Evolutionary conservation across 306 rosid genomes (phyloP).

Genomic region (Trichosanthes cucumerina): DNA sequence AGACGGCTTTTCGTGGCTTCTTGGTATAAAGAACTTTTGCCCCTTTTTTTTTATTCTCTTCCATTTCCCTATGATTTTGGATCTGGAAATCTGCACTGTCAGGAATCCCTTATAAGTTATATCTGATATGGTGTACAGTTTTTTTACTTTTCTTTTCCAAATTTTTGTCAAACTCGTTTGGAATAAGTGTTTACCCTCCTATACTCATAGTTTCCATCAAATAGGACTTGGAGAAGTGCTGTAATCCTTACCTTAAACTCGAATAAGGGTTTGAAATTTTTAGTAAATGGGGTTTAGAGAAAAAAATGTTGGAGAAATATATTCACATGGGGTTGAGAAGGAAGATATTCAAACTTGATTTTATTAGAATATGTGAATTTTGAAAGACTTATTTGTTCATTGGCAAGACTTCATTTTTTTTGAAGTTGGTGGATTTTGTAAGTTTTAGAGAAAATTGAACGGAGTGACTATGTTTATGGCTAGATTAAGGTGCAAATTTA

Average conservation of each 20-base stretch:
- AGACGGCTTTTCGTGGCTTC: constrained; percentile 64
- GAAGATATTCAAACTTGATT: no score
- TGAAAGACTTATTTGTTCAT: no score
- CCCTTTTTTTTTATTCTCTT: background rate
- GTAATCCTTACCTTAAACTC: background rate
- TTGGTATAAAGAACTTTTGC: constrained; percentile 28
- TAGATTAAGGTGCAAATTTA: no score
- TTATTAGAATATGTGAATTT: no score
- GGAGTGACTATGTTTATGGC: no score
- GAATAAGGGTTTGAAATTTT: background rate
- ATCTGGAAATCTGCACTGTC: background rate
- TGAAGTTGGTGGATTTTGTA: no score
- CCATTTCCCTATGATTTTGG: background rate
- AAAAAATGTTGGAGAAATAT: background rate
- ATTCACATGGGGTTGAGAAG: background rate
- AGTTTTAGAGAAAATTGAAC: background rate
- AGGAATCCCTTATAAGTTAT: no score
- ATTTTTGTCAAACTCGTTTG: no score
- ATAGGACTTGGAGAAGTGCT: background rate
- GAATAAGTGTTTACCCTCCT: no score
- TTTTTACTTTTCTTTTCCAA: no score
- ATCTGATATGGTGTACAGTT: background rate
- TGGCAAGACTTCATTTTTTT: no score
- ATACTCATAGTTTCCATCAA: background rate
- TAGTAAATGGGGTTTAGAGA: background rate